Evolutionary conservation across 768 basidiomycete species (phyloP).

Genomic region (Neoboletus magnificus): DNA sequence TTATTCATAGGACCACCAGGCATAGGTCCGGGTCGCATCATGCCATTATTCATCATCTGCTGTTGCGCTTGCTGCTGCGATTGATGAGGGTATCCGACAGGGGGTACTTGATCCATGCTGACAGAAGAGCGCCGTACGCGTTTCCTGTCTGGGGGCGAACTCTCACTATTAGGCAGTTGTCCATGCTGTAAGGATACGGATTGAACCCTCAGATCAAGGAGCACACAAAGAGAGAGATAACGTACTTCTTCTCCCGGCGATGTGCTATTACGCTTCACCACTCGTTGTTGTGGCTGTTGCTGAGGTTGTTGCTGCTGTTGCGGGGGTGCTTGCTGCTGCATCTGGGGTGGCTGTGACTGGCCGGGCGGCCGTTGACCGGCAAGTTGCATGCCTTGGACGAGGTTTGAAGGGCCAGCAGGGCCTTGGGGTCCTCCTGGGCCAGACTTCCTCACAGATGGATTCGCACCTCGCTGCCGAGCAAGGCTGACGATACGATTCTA

Average conservation of each 20-base stretch:
- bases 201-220: slow-evolving; percentile 1
- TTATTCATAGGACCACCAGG: slow-evolving; percentile 35
- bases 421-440: slow-evolving; percentile 29
- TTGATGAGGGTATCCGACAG: slow-evolving; percentile 34
- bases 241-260: slow-evolving; percentile 61
- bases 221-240: slow-evolving; percentile 1
- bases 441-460: slow-evolving; percentile 21
- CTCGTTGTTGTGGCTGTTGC: slow-evolving; percentile 27
- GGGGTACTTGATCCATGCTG: slow-evolving; percentile 40
- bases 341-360: slow-evolving; percentile 26
- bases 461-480: slow-evolving; percentile 24
- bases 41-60: slow-evolving; percentile 38
- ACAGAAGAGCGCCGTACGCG: slow-evolving; percentile 49
- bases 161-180: slow-evolving; percentile 45
- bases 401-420: slow-evolving; percentile 26
- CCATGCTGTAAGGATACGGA: slow-evolving; percentile 38
- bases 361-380: slow-evolving; percentile 40
- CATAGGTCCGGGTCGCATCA: slow-evolving; percentile 36
- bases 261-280: slow-evolving; percentile 55
- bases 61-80: slow-evolving; percentile 36
- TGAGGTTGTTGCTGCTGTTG: slow-evolving; percentile 9
- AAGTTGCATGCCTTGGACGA: slow-evolving; percentile 34
- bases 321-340: slow-evolving; percentile 27
- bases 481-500: slow-evolving; percentile 37
- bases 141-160: slow-evolving; percentile 57